Evolutionary conservation across 2,329 filamentous ascomycete genomes (phyloP).

Genomic region (Aspergillus sp.): DNA sequence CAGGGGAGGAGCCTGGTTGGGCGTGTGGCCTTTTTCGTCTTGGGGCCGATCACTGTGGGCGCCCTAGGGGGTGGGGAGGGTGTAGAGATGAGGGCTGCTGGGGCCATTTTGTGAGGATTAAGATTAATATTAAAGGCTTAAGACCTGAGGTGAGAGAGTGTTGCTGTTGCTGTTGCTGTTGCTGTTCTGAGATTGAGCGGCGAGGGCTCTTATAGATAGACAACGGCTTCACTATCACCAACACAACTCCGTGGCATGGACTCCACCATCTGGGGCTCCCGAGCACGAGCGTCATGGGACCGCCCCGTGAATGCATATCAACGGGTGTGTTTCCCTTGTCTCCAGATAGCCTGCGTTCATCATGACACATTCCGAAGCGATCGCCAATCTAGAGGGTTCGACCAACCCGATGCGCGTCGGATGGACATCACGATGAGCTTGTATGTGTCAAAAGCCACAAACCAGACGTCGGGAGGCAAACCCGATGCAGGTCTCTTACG

Average conservation of each 20-base stretch:
- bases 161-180: background rate
- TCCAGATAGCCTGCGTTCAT: background rate
- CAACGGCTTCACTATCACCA: background rate
- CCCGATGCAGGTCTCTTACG: background rate
- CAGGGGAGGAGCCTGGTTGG: conserved; percentile 15
- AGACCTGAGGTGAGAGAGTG: background rate
- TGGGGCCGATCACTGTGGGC: conserved; percentile 12
- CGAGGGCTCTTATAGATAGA: background rate
- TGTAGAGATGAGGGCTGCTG: background rate
- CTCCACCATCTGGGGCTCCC: too few species aligned
- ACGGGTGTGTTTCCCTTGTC: background rate
- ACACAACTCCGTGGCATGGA: background rate
- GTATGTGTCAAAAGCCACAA: background rate
- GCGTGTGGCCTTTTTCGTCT: conserved; percentile 17
- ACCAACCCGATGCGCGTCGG: background rate
- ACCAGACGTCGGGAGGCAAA: background rate
- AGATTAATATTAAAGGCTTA: background rate
- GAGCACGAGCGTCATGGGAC: too few species aligned
- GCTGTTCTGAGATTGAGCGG: background rate
- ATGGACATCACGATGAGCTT: background rate
- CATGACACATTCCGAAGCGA: background rate
- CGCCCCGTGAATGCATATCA: too few species aligned
- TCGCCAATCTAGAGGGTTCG: background rate
- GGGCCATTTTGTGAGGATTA: background rate
- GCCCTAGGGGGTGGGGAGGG: background rate